phyloP scores from a whole-genome alignment of 805 yeast species.

The Starmerella sirachaensis region DNA sequence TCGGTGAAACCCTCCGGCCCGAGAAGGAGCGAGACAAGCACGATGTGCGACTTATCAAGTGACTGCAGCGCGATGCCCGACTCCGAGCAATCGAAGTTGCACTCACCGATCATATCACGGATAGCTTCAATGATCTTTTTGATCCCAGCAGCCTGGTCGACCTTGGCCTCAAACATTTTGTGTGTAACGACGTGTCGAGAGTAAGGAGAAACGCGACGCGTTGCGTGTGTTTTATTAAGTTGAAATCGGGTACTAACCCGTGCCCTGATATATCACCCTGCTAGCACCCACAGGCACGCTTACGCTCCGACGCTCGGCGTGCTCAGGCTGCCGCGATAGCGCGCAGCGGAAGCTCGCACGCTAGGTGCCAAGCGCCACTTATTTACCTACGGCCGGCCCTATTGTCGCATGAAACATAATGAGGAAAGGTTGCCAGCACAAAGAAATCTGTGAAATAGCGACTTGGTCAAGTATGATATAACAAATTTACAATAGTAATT shows the following conservation, averaged over 20 bases:
- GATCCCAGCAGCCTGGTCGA: constrained; percentile 80
- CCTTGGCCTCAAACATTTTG: constrained; percentile 90
- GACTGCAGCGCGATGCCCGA: constrained; percentile 94
- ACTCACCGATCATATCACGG: constrained; percentile 85
- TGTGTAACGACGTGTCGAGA: too few relatives aligned
- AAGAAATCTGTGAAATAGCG: background rate
- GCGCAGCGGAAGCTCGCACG: too few relatives aligned
- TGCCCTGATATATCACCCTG: background rate
- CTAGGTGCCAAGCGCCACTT: too few relatives aligned
- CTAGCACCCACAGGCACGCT: too few relatives aligned
- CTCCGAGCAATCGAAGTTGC: constrained; percentile 95
- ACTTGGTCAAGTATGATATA: background rate
- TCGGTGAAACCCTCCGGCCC: constrained; percentile 81
- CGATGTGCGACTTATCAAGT: constrained; percentile 92
- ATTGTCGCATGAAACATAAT: too few relatives aligned
- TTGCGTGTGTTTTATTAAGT: background rate
- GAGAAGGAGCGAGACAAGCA: constrained; percentile 74
- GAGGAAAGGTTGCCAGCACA: too few relatives aligned
- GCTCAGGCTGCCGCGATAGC: too few relatives aligned
- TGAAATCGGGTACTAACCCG: background rate
- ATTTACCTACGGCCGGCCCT: too few relatives aligned
- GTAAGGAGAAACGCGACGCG: too few relatives aligned
- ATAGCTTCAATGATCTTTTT: constrained; percentile 90
- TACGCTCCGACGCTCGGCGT: too few relatives aligned
- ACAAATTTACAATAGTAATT: background rate